These are phyloP conservation scores for Phytophthora podocarpi DNA, from an alignment of 352 stramenopile species.

Conservation along the genomic window DNA sequence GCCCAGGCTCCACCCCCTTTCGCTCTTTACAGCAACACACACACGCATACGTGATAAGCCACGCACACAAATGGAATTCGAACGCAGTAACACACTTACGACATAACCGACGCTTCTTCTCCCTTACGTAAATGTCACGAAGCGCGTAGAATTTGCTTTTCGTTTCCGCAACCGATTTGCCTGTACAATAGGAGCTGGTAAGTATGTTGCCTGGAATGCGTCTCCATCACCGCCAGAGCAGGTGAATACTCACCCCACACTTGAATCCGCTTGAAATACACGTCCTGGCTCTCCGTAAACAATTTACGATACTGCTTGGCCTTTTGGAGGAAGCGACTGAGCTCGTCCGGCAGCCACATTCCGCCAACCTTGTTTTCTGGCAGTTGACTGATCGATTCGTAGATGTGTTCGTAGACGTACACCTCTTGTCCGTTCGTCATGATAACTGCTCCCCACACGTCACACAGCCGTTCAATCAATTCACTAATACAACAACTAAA, in stretches of 20 bases:
- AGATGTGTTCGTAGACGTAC: slow-evolving; percentile 69
- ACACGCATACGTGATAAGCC: not conserved
- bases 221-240: not conserved
- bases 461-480: not conserved
- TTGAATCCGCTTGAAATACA: slow-evolving; percentile 74
- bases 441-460: slow-evolving; percentile 25
- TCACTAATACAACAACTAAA: not conserved
- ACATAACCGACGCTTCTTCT: slow-evolving; percentile 37
- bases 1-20: slow-evolving; percentile 28
- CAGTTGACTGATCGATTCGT: slow-evolving; percentile 66
- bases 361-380: slow-evolving; percentile 63
- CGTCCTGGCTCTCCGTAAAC: slow-evolving; percentile 40
- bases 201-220: no score
- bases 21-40: slow-evolving; percentile 17
- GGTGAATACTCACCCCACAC: slow-evolving; percentile 51
- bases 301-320: slow-evolving; percentile 58
- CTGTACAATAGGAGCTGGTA: slow-evolving; percentile 17
- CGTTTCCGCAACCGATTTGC: slow-evolving; percentile 64
- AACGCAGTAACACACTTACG: slow-evolving; percentile 16
- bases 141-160: slow-evolving; percentile 78
- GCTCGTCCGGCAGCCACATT: slow-evolving; percentile 72
- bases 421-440: slow-evolving; percentile 40
- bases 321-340: slow-evolving; percentile 64
- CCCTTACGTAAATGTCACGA: slow-evolving; percentile 64
- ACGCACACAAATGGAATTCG: not conserved